Evolutionary conservation across 2,329 filamentous ascomycete species (phyloP), one percentile per base, ranked within the genome.

Genomic region (Verticillium alfalfae): DNA sequence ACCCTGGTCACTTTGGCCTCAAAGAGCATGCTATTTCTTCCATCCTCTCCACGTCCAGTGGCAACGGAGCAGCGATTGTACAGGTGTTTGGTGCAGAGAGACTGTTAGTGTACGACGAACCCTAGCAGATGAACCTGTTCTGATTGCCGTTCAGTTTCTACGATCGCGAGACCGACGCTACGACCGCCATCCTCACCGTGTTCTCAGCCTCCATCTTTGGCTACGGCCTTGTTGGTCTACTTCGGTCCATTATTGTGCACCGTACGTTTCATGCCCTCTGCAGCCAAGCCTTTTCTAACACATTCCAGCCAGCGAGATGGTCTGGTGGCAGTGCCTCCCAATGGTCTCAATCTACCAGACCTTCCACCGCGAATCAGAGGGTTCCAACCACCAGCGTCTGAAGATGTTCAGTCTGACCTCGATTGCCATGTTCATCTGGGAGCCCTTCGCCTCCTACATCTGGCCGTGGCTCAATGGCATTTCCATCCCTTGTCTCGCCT

Each of bases 401-500:
- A 59, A 59, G 18, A 61, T 64, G 56, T 62, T 64, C 22, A 59
- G 59, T 26, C 56, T 64, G 26, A 61, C 63, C 10, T 64, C 63
- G 34, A 63, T 64, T 5, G 61, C 61, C 15, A 64, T 64, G 61
- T 64, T 64, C 36, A 61, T 64, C 39, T 64, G 61, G 61, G 63
- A 64, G 26, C 63, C 63, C 3, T 58, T 63, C 9, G 61, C 57
- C 15, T 64, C 63, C 1, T 64, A 64, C 41, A 37, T 64, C 41
- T 63, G 61, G 58, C 63, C 63, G 3, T 64, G 63, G 63, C 10
- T 64, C 10, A 62, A 64, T 41, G 63, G 63, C 36, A 64, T 64
- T 31, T 64, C 63, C 16, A 61, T 83, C 34, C 79, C 81, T 59
- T 83, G 80, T 64, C 72, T 82, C 5, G 76, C 79, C 0, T 63